phyloP scores from a whole-genome alignment of 2,329 filamentous ascomycete species.

The Phyllosticta citrichinensis region DNA sequence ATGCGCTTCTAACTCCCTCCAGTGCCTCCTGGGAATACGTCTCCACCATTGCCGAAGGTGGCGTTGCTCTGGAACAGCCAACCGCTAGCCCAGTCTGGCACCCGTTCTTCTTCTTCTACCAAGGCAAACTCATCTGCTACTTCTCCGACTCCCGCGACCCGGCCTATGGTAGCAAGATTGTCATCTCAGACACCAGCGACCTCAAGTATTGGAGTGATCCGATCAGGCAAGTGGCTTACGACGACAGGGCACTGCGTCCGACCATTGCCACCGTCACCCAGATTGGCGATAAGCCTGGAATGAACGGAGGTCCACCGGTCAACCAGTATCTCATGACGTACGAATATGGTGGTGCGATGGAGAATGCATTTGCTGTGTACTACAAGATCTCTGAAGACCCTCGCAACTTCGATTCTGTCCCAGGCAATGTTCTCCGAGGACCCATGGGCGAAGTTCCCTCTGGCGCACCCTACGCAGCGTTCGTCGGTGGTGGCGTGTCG shows the following conservation, averaged over 20 bases:
- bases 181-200: slow-evolving; percentile 53
- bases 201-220: slow-evolving; percentile 49
- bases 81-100: slow-evolving; percentile 64
- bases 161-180: slow-evolving; percentile 56
- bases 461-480: slow-evolving; percentile 43
- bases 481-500: slow-evolving; percentile 34
- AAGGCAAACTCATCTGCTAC: slow-evolving; percentile 53
- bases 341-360: slow-evolving; percentile 46
- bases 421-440: slow-evolving; percentile 32
- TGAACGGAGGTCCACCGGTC: slow-evolving; percentile 28
- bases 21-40: slow-evolving; percentile 53
- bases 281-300: slow-evolving; percentile 24
- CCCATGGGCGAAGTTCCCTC: slow-evolving; percentile 37
- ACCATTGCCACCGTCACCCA: slow-evolving; percentile 56
- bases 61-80: slow-evolving; percentile 52
- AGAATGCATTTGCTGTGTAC: slow-evolving; percentile 40
- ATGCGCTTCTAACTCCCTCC: not conserved
- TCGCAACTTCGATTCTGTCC: slow-evolving; percentile 34
- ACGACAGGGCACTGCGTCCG: slow-evolving; percentile 52
- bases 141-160: slow-evolving; percentile 61
- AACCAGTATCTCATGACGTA: slow-evolving; percentile 55
- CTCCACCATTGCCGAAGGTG: slow-evolving; percentile 54
- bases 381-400: slow-evolving; percentile 42
- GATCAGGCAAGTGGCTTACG: slow-evolving; percentile 53
- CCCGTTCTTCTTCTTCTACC: slow-evolving; percentile 52